phyloP scores from a whole-genome alignment of 805 yeast species.

The Tetrapisispora namnaoensis region DNA sequence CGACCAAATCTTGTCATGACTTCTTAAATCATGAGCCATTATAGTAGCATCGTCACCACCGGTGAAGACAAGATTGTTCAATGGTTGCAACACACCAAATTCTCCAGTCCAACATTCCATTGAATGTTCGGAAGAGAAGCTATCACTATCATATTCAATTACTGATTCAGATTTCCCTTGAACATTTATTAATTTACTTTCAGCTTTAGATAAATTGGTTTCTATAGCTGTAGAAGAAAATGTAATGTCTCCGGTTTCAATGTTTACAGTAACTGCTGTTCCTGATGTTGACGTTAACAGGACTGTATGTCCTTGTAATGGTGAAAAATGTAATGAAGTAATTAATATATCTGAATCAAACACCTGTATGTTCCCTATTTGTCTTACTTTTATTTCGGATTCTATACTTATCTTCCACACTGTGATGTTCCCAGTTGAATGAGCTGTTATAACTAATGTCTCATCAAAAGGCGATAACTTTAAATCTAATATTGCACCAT shows the following conservation, averaged over 20 bases:
- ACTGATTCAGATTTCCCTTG: conserved; percentile 8
- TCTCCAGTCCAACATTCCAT: conserved; percentile 87
- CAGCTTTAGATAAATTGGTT: conserved; percentile 5
- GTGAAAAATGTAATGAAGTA: conserved; percentile 56
- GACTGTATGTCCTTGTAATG: conserved; percentile 30
- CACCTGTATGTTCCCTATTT: conserved; percentile 33
- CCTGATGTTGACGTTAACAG: conserved; percentile 66
- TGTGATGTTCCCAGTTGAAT: conserved; percentile 67
- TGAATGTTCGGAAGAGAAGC: conserved; percentile 40
- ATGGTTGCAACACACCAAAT: conserved; percentile 47
- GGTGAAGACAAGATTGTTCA: conserved; percentile 53
- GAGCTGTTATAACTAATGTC: conserved; percentile 47
- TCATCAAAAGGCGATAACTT: conserved; percentile 52
- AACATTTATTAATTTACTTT: conserved; percentile 7
- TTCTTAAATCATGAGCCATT: conserved; percentile 61
- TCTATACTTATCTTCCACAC: conserved; percentile 44
- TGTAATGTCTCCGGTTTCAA: conserved; percentile 6
- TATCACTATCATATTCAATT: conserved; percentile 2
- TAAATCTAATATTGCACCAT: conserved; percentile 68
- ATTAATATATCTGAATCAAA: conserved; percentile 44
- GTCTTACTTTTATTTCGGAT: conserved; percentile 7
- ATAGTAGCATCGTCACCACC: conserved; percentile 87
- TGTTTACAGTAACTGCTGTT: conserved; percentile 31
- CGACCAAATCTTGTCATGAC: conserved; percentile 25
- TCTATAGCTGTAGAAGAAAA: conserved; percentile 2